These are phyloP conservation scores for Coprinellus micaceus DNA, from an alignment of 768 basidiomycete species.

Conservation along the genomic window DNA sequence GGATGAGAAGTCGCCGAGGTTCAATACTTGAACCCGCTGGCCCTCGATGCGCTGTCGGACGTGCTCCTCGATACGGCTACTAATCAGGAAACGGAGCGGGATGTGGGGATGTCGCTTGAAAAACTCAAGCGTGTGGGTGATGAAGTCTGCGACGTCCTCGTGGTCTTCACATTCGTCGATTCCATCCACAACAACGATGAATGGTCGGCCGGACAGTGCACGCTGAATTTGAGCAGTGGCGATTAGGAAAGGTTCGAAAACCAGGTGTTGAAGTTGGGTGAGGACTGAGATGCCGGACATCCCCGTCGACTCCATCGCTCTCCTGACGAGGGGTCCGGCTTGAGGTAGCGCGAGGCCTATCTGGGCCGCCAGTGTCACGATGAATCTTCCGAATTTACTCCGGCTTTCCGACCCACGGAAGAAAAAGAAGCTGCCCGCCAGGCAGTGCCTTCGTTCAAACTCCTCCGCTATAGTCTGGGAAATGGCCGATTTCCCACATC, in stretches of 20 bases:
- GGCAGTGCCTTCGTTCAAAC: neutral
- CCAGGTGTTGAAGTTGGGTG: conserved; percentile 8
- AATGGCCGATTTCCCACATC: conserved; percentile 19
- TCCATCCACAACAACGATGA: conserved; percentile 16
- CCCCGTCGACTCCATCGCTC: neutral
- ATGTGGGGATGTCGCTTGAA: neutral
- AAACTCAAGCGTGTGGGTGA: neutral
- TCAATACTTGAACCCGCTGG: neutral
- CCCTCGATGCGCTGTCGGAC: neutral
- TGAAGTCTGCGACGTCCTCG: conserved; percentile 5
- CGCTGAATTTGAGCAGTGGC: neutral
- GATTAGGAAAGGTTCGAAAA: conserved; percentile 6
- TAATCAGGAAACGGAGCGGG: neutral
- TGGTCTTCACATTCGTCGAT: conserved; percentile 17
- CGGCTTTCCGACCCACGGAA: conserved; percentile 1
- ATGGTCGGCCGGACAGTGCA: neutral
- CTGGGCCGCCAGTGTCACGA: conserved; percentile 16
- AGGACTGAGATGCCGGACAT: neutral
- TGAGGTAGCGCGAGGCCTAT: conserved; percentile 2
- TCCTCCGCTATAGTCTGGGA: conserved; percentile 13
- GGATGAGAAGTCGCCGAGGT: neutral
- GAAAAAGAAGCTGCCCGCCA: conserved; percentile 16
- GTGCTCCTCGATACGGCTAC: neutral
- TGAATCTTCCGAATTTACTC: conserved; percentile 1
- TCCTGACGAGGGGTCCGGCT: neutral